A percentile compares a stretch with the other conserved stretches of the same genome.
Evolutionary conservation across 305 asterid genomes (phyloP).

Genomic region (Fraxinus xanthoxyloides): DNA sequence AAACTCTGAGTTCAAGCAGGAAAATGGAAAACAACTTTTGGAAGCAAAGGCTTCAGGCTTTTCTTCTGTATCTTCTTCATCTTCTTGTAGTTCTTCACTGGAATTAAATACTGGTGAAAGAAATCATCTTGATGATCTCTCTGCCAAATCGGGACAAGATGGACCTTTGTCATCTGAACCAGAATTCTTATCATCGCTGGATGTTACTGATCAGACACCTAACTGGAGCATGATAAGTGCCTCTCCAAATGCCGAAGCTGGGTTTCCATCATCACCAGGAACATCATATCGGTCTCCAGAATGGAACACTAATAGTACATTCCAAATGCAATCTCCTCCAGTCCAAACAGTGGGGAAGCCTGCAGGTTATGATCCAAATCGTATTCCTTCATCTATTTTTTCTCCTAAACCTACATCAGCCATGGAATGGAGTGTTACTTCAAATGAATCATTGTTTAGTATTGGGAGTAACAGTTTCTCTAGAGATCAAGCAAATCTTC

Average conservation of each 20-base stretch:
- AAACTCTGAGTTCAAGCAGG: slow-evolving; percentile 23
- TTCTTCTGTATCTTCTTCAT: slow-evolving; percentile 33
- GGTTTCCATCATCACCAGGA: slow-evolving; percentile 20
- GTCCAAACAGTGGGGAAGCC: slow-evolving; percentile 49
- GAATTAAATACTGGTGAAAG: slow-evolving; percentile 21
- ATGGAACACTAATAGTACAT: slow-evolving; percentile 16
- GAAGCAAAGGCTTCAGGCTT: slow-evolving; percentile 22
- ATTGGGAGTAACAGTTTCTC: slow-evolving; percentile 77
- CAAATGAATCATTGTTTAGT: slow-evolving; percentile 88
- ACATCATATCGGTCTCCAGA: slow-evolving; percentile 25
- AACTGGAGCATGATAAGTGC: slow-evolving; percentile 55
- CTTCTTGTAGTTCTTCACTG: background rate
- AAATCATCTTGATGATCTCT: slow-evolving; percentile 18
- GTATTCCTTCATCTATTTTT: slow-evolving; percentile 73
- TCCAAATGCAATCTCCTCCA: slow-evolving; percentile 44
- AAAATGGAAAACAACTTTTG: slow-evolving; percentile 10
- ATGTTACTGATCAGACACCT: slow-evolving; percentile 30
- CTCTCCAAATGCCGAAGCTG: slow-evolving; percentile 37
- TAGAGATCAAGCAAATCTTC: slow-evolving; percentile 39
- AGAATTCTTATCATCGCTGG: slow-evolving; percentile 26
- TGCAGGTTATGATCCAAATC: slow-evolving; percentile 67
- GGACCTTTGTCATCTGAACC: slow-evolving; percentile 20
- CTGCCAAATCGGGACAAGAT: slow-evolving; percentile 21
- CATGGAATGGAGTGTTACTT: slow-evolving; percentile 77
- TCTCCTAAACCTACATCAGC: slow-evolving; percentile 39